Evolutionary conservation across 371 early-diverging fungal genomes (phyloP).

Genomic region (Apophysomyces trapeziformis): DNA sequence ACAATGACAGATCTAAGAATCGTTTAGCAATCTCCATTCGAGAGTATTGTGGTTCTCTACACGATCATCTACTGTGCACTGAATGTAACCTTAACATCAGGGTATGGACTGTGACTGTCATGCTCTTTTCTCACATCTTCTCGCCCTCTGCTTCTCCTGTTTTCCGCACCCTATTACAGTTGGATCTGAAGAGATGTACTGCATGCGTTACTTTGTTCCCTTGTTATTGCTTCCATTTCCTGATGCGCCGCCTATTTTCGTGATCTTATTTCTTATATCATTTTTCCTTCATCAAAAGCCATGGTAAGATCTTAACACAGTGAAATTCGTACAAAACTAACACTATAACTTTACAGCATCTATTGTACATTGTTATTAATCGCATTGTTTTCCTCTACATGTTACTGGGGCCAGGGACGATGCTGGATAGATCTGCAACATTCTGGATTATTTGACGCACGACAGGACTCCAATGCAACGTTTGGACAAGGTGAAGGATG

Average conservation of each 20-base stretch:
- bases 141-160: no score
- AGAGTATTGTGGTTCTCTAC: no score
- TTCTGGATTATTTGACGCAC: conserved; percentile 43
- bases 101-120: no score
- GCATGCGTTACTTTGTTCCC: conserved; percentile 70
- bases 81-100: no score
- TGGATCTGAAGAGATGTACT: conserved; percentile 45
- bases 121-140: no score
- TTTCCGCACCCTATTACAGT: not conserved
- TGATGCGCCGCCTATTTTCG: conserved; percentile 70
- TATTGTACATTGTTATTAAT: conserved; percentile 67
- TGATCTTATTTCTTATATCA: conserved; percentile 63
- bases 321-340: no score
- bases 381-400: conserved; percentile 65
- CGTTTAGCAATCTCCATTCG: no score
- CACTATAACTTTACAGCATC: conserved; percentile 39
- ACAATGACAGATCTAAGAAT: no score
- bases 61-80: no score
- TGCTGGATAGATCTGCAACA: conserved; percentile 69
- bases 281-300: conserved; percentile 70
- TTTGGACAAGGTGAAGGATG: conserved; percentile 55
- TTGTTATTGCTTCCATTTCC: conserved; percentile 68
- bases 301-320: conserved; percentile 51
- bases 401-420: conserved; percentile 73
- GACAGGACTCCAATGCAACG: conserved; percentile 47